phyloP scores from a whole-genome alignment of 257 asterid genomes.

The Nicotiana undulata region DNA sequence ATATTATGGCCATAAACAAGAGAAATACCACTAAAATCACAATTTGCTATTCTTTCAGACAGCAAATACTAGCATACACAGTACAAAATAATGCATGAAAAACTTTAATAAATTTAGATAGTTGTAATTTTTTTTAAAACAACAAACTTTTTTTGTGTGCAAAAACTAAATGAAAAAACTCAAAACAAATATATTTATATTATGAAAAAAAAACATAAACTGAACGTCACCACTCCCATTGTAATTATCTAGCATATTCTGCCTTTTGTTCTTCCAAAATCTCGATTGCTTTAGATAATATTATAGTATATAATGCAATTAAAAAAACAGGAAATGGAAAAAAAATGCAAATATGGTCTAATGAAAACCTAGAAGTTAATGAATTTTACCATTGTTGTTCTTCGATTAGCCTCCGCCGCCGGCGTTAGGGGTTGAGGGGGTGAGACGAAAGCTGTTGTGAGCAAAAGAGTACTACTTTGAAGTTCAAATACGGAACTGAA shows the following conservation, averaged over 20 bases:
- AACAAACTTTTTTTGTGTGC: neutral
- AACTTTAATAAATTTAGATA: neutral
- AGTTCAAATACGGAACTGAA: neutral
- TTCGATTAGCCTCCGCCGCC: neutral
- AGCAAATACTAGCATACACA: neutral
- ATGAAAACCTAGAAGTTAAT: neutral
- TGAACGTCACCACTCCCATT: no score
- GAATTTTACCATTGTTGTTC: neutral
- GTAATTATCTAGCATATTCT: no score
- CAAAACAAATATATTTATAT: no score
- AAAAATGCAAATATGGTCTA: neutral
- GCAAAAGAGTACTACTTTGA: neutral
- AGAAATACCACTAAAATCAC: neutral
- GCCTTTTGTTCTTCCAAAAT: no score
- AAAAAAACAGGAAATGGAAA: neutral
- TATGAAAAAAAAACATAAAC: no score
- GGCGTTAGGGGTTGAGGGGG: neutral
- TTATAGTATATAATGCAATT: neutral
- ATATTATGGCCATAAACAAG: neutral
- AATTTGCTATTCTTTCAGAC: neutral
- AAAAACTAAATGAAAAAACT: no score
- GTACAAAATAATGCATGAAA: neutral
- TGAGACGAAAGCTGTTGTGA: neutral
- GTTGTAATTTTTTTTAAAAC: neutral
- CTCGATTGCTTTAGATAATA: no score